These are phyloP conservation scores for Plasmodium gonderi DNA, from an alignment of 169 alveolate species.

Conservation along the genomic window DNA sequence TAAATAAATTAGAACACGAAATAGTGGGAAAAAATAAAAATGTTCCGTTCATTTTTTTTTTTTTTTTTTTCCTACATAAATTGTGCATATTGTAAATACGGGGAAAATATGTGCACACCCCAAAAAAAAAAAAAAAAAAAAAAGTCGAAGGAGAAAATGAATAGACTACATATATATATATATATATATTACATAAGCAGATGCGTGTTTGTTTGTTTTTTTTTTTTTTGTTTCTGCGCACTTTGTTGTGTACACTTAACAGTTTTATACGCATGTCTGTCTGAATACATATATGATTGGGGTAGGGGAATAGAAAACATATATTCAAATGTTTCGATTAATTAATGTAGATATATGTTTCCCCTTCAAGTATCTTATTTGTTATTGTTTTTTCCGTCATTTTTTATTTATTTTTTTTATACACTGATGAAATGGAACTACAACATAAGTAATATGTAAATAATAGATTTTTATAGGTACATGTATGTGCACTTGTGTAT, in stretches of 20 bases:
- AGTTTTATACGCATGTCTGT: neutral
- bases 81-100: constrained; percentile 4
- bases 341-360: too few relatives aligned
- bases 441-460: too few relatives aligned
- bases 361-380: too few relatives aligned
- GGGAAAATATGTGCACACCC: constrained; percentile 17
- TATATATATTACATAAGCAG: neutral
- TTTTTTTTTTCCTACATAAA: neutral
- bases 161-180: neutral
- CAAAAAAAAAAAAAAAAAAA: constrained; percentile 27
- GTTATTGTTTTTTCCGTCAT: too few relatives aligned
- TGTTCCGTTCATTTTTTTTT: neutral
- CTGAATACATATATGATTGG: neutral
- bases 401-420: too few relatives aligned
- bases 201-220: neutral
- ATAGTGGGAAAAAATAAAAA: neutral
- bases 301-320: too few relatives aligned
- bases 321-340: too few relatives aligned
- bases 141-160: constrained; percentile 3
- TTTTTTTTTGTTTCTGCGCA: neutral
- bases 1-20: neutral
- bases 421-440: too few relatives aligned
- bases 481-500: neutral
- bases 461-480: too few relatives aligned
- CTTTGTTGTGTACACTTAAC: neutral